Evolutionary conservation across 352 stramenopile species (phyloP).

Genomic region (Phytopythium boreale): DNA sequence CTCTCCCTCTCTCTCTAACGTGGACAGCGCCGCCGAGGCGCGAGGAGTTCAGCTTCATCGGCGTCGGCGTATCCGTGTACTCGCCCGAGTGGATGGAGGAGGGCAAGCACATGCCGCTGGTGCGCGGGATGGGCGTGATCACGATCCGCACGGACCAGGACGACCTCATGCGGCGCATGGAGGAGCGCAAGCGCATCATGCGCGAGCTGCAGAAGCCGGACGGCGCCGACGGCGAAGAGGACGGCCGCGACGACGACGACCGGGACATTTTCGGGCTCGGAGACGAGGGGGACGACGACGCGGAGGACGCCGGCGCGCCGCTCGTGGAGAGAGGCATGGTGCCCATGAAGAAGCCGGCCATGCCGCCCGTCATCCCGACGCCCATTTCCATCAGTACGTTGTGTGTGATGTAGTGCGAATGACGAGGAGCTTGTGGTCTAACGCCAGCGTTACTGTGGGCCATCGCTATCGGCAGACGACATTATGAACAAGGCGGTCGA

Average conservation of each 20-base stretch:
- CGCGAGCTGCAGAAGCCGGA: constrained; percentile 37
- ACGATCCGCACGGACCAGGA: constrained; percentile 39
- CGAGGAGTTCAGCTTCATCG: constrained; percentile 59
- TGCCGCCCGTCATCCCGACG: constrained; percentile 40
- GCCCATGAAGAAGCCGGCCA: constrained; percentile 34
- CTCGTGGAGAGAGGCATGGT: constrained; percentile 53
- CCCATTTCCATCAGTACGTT: constrained; percentile 49
- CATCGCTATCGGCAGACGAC: constrained; percentile 17
- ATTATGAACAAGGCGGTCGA: constrained; percentile 42
- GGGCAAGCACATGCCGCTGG: constrained; percentile 46
- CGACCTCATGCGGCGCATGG: constrained; percentile 57
- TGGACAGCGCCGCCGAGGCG: constrained; percentile 32
- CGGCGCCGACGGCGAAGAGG: constrained; percentile 31
- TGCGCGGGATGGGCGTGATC: constrained; percentile 52
- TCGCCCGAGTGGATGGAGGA: constrained; percentile 56
- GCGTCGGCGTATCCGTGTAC: constrained; percentile 62
- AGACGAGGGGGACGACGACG: constrained; percentile 23
- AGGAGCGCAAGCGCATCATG: constrained; percentile 64
- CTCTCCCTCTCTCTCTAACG: constrained; percentile 3
- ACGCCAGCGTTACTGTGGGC: neutral
- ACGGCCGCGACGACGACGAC: constrained; percentile 37
- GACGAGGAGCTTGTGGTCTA: neutral
- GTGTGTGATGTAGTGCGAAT: constrained; percentile 12
- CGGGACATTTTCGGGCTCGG: constrained; percentile 36
- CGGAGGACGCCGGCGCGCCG: constrained; percentile 26